Conservation (phyloP, 768 basidiomycete species). For the Plicaturopsis crispa region DNA sequence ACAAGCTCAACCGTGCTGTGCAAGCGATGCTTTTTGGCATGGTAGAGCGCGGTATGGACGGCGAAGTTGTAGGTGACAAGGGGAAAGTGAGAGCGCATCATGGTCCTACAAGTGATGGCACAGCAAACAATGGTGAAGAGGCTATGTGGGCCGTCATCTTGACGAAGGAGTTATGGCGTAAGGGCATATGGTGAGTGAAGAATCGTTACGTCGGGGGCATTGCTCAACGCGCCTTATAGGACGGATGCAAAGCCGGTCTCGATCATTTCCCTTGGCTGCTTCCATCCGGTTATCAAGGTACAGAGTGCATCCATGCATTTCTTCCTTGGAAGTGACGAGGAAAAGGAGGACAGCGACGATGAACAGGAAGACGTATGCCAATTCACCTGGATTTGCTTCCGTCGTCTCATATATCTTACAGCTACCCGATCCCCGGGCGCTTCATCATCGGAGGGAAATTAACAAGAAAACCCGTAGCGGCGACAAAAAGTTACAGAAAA, state of each 20-base stretch:
- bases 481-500: conserved; percentile 73
- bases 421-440: conserved; percentile 59
- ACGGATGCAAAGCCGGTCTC: conserved; percentile 88
- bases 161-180: conserved; percentile 91
- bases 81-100: conserved; percentile 53
- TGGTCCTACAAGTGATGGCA: conserved; percentile 28
- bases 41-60: conserved; percentile 89
- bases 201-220: not conserved
- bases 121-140: conserved; percentile 58
- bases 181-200: conserved; percentile 67
- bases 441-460: conserved; percentile 84
- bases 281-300: conserved; percentile 90
- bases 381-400: conserved; percentile 3
- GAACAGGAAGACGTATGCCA: conserved; percentile 50
- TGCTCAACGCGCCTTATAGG: conserved; percentile 32
- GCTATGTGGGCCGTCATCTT: conserved; percentile 97
- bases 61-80: conserved; percentile 76
- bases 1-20: conserved; percentile 92
- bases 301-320: conserved; percentile 93
- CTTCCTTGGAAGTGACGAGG: conserved; percentile 87
- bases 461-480: conserved; percentile 88
- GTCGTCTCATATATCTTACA: conserved; percentile 19
- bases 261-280: conserved; percentile 85
- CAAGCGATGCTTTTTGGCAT: conserved; percentile 95
- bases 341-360: conserved; percentile 63